A percentile compares a stretch with the other conserved stretches of the same genome.
Conservation (phyloP, 2,329 filamentous ascomycete genomes). For the Apiospora hydei region DNA sequence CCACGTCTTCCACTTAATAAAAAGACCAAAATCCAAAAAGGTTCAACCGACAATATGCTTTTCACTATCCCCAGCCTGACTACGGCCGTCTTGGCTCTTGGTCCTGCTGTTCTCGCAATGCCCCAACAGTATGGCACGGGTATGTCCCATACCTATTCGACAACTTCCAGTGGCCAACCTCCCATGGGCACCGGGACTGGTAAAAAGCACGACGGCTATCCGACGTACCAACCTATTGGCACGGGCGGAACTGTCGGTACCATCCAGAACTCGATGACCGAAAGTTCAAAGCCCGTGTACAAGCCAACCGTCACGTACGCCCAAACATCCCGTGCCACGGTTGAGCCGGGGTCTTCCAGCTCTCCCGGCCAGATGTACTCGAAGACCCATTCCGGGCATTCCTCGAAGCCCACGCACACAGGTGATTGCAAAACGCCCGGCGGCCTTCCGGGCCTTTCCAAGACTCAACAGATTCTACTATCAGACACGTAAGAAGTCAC, state of each 20-base stretch:
- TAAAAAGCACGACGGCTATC: background rate
- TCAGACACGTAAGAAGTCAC: constrained; percentile 45
- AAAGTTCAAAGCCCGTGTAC: background rate
- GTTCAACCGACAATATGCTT: constrained; percentile 42
- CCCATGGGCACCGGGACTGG: background rate
- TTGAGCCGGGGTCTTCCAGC: constrained; percentile 6
- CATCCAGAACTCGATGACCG: background rate
- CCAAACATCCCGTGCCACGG: background rate
- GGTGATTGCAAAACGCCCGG: constrained; percentile 27
- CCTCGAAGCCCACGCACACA: constrained; percentile 26
- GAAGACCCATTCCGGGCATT: constrained; percentile 25
- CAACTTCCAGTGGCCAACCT: constrained; percentile 11
- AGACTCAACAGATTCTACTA: constrained; percentile 48
- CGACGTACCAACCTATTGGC: background rate
- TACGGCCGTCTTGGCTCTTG: constrained; percentile 49
- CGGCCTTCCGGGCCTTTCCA: constrained; percentile 36
- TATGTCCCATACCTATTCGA: constrained; percentile 20
- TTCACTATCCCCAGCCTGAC: constrained; percentile 42
- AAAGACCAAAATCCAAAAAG: constrained; percentile 9
- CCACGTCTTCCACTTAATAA: background rate
- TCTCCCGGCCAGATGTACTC: background rate
- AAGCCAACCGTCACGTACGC: constrained; percentile 5
- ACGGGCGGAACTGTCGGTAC: background rate
- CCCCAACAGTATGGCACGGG: constrained; percentile 30
- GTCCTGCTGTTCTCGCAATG: constrained; percentile 36